These are phyloP conservation scores for Stylonectria norvegica DNA, from an alignment of 2,329 filamentous ascomycete species.

Conservation along the genomic window DNA sequence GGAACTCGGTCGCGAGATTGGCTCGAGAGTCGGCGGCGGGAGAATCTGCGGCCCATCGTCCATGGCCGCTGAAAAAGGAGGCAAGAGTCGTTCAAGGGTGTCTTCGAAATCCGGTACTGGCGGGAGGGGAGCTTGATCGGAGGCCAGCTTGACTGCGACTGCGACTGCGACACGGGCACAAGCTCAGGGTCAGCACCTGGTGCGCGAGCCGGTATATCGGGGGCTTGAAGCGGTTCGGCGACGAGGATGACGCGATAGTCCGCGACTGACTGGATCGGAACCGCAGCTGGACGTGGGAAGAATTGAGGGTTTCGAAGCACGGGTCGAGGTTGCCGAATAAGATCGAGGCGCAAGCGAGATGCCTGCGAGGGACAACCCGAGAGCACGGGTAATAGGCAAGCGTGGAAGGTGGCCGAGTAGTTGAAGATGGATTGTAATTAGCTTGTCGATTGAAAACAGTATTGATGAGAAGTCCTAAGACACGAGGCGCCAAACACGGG, in stretches of 20 bases:
- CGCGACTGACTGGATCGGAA: too few relatives aligned
- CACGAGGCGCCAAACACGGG: too few relatives aligned
- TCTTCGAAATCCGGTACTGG: background rate
- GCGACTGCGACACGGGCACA: background rate
- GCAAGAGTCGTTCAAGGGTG: conserved; percentile 1
- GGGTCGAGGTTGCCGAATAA: conserved; percentile 8
- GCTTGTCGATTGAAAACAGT: too few relatives aligned
- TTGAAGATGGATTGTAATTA: conserved; percentile 13
- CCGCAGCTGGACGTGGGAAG: conserved; percentile 7
- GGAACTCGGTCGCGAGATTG: conserved; percentile 49
- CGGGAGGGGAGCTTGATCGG: conserved; percentile 3
- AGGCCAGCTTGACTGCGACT: background rate
- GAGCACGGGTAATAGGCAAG: conserved; percentile 8
- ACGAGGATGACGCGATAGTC: too few relatives aligned
- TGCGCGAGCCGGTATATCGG: too few relatives aligned
- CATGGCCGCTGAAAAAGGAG: conserved; percentile 33
- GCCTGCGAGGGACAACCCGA: background rate
- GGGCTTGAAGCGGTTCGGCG: too few relatives aligned
- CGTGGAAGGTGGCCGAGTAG: conserved; percentile 9
- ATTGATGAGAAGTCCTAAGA: too few relatives aligned
- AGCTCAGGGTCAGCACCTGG: too few relatives aligned
- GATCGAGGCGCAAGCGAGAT: conserved; percentile 1
- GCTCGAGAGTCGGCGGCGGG: conserved; percentile 41
- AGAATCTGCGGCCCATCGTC: conserved; percentile 44
- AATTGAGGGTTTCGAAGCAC: conserved; percentile 4